These are phyloP conservation scores for Suillus spraguei DNA, from an alignment of 768 basidiomycete species.

Conservation along the genomic window DNA sequence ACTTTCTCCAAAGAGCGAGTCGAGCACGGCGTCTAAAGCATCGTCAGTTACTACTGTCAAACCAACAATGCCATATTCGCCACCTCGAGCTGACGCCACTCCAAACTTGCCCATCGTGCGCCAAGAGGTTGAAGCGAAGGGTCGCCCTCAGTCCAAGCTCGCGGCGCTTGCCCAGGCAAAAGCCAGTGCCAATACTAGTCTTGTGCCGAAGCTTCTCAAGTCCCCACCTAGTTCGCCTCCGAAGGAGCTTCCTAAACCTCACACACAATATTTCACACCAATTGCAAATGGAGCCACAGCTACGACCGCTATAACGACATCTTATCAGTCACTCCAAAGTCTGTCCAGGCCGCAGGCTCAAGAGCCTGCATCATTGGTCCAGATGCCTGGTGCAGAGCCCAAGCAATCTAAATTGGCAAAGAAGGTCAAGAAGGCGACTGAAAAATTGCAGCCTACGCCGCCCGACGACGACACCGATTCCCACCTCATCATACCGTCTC, in stretches of 20 bases:
- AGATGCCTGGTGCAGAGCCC: constrained; percentile 34
- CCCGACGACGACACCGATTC: constrained; percentile 40
- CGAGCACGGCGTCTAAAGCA: constrained; percentile 19
- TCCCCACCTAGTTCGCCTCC: constrained; percentile 26
- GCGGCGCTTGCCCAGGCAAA: constrained; percentile 73
- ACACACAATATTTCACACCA: constrained; percentile 73
- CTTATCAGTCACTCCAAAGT: constrained; percentile 71
- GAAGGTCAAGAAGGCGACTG: constrained; percentile 66
- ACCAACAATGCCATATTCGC: constrained; percentile 22
- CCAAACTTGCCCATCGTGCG: constrained; percentile 15
- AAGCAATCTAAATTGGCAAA: constrained; percentile 76
- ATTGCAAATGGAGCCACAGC: constrained; percentile 84
- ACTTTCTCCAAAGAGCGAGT: constrained; percentile 13
- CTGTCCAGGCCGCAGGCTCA: constrained; percentile 43
- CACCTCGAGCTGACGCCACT: constrained; percentile 25
- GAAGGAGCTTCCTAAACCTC: constrained; percentile 44
- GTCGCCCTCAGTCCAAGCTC: constrained; percentile 67
- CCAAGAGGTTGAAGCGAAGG: constrained; percentile 21
- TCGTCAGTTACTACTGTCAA: constrained; percentile 27
- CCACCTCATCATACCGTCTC: constrained; percentile 40
- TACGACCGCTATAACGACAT: constrained; percentile 83
- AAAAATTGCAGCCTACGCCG: constrained; percentile 39
- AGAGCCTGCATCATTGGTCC: constrained; percentile 25
- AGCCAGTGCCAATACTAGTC: constrained; percentile 19
- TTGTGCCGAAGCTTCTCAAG: constrained; percentile 29